Percentiles rank a stretch among this genome's conserved stretches.
phyloP scores from a whole-genome alignment of 129 eudicot species.

The Tagetes patula region DNA sequence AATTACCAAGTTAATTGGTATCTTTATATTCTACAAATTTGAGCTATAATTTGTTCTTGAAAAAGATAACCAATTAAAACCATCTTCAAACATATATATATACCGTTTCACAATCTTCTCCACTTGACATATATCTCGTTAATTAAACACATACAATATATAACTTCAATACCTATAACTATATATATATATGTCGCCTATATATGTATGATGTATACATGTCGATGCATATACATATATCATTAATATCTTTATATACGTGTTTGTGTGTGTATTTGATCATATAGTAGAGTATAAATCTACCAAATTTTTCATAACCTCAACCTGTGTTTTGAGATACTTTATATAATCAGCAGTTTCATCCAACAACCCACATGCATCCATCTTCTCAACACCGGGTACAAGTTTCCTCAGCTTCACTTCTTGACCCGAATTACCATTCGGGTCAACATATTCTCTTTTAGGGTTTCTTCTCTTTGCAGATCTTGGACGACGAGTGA shows the following conservation, averaged over 20 bases:
- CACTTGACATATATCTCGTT: constrained; percentile 8
- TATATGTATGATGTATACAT: constrained; percentile 7
- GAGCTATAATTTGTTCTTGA: constrained; percentile 25
- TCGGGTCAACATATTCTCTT: constrained; percentile 13
- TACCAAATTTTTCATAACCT: constrained; percentile 69
- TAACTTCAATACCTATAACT: neutral
- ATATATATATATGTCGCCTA: neutral
- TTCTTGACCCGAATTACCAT: constrained; percentile 36
- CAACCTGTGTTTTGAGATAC: constrained; percentile 72
- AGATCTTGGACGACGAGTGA: constrained; percentile 18
- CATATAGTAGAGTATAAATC: constrained; percentile 45
- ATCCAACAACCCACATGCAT: constrained; percentile 51
- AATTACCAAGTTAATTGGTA: constrained; percentile 33
- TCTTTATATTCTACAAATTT: constrained; percentile 27
- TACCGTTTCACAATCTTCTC: constrained; percentile 26
- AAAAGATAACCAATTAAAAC: constrained; percentile 21
- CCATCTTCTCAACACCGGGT: constrained; percentile 77
- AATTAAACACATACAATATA: constrained; percentile 13
- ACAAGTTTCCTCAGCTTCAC: constrained; percentile 64
- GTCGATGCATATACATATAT: constrained; percentile 21
- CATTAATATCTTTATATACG: neutral
- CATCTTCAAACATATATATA: constrained; percentile 22
- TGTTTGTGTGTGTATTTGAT: constrained; percentile 14
- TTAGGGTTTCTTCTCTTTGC: constrained; percentile 34
- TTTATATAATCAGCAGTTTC: constrained; percentile 86